phyloP scores from a whole-genome alignment of 1,284 basidiomycete genomes.

The Mycena sp. region DNA sequence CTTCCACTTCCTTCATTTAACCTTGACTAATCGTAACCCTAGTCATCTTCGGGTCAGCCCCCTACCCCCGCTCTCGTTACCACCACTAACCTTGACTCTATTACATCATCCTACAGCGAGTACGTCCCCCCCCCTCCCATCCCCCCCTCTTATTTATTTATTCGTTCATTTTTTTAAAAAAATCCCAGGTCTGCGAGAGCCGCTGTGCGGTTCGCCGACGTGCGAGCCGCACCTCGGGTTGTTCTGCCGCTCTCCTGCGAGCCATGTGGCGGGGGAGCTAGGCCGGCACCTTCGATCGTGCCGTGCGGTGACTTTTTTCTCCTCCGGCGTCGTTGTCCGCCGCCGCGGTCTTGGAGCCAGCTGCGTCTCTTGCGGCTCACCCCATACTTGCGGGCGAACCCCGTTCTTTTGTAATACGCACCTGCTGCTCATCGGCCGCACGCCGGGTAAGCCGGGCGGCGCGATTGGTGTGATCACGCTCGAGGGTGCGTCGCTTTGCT shows the following conservation, averaged over 20 bases:
- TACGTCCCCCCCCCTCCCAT: slow-evolving; percentile 45
- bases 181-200: slow-evolving; percentile 57
- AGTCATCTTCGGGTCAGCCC: slow-evolving; percentile 89
- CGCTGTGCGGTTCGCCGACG: background rate
- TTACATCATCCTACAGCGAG: slow-evolving; percentile 53
- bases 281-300: background rate
- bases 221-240: no score
- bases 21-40: no score
- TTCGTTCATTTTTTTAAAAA: background rate
- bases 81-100: no score
- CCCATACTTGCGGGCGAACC: no score
- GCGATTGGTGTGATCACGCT: slow-evolving; percentile 87
- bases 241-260: no score
- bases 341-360: no score
- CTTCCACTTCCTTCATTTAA: no score
- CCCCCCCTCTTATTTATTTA: background rate
- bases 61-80: background rate
- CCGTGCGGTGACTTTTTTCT: background rate
- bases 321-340: no score
- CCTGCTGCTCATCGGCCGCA: slow-evolving; percentile 86
- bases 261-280: no score
- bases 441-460: slow-evolving; percentile 84
- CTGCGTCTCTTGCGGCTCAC: no score
- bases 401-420: no score
- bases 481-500: no score